Evolutionary conservation across 2,329 filamentous ascomycete species (phyloP), one percentile per base, ranked within the genome.

Genomic region (Aspergillus phoenicis): DNA sequence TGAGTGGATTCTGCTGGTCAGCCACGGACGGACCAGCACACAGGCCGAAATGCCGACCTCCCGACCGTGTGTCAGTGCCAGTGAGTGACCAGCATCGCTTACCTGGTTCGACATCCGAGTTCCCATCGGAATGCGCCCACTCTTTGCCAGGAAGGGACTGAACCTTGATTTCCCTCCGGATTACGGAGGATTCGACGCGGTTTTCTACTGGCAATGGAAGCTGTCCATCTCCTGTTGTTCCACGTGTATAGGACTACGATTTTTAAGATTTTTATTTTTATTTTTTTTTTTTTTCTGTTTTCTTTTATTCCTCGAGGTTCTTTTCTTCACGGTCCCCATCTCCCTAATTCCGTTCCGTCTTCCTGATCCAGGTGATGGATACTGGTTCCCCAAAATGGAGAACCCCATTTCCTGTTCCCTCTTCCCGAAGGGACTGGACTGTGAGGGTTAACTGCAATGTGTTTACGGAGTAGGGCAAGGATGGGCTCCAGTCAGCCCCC

Each of bases 41-140:
- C 30, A 53, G 20, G 22, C 59, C 69, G 68, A 67, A 61, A 52
- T 63, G 64, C 69, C 69, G 68, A 67, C 51, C 63, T 61, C 22
- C 67, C 63, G 58, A 55, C 43, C 30, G 33, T 36, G 17, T 52
- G 49, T 22, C 20, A 45, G 20, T 52, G 49, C 41, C 41, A 45
- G 41, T 36, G 33, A 4, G 33, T 10, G 13, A 22, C 11, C 10
- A 8, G 20, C 17, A 45, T 45, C 41, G 41, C 41, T 45, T 45
- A 45, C 41, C 41, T 45, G 20, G 41, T 45, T 45, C 20, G 41
- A 45, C 41, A 45, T 45, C 41, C 41, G 41, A 45, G 20, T 45
- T 45, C 26, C 47, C 47, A 51, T 51, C 47, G 47, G 47, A 22
- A 4, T 49, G 6, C 45, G 45, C 11, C 15, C 45, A 49, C 22